Evolutionary conservation across 805 yeast genomes (phyloP), one percentile per base, ranked within the genome.

Genomic region (Naumovozyma baii): DNA sequence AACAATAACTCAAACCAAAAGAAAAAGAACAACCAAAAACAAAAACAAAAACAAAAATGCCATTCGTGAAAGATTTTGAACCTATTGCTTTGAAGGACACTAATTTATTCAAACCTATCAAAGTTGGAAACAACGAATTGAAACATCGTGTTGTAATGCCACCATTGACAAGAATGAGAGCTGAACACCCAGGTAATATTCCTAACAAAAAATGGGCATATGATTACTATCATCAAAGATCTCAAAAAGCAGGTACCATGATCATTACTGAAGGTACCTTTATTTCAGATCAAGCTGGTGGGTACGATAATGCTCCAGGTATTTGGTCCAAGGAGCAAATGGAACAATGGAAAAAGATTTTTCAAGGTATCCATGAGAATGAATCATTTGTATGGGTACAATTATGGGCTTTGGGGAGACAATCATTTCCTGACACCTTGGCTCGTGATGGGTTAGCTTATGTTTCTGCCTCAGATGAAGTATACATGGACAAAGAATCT

Each of bases 251-350:
- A 9, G 9, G 33, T 67, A 62, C 41, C 3, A 54, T 79, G 37
- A 45, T 78, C 28, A 68, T 75, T 44, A 59, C 78, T 3, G 85
- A 79, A 52, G 83, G 75, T 3, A 68, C 78, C 1, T 66, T 63
- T 44, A 66, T 68, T 15, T 57, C 74, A 4, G 48, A 56, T 1
- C 54, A 49, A 32, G 55, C 61, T 18, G 69, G 76, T 30, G 61
- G 70, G 12, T 63, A 59, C 41, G 52, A 51, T 8, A 38, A 54
- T 15, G 68, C 61, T 2, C 79, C 81, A 14, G 76, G 76, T 45
- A 65, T 75, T 37, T 67, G 63, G 56, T 63, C 57, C 15, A 66
- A 68, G 3, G 54, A 60, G 18, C 81, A 76, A 44, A 63, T 63
- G 14, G 50, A 47, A 15, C 68, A 65, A 2, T 76, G 80, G 78